Base-by-base conservation (phyloP, 163 green algal genomes). In the Botryococcus braunii region DNA sequence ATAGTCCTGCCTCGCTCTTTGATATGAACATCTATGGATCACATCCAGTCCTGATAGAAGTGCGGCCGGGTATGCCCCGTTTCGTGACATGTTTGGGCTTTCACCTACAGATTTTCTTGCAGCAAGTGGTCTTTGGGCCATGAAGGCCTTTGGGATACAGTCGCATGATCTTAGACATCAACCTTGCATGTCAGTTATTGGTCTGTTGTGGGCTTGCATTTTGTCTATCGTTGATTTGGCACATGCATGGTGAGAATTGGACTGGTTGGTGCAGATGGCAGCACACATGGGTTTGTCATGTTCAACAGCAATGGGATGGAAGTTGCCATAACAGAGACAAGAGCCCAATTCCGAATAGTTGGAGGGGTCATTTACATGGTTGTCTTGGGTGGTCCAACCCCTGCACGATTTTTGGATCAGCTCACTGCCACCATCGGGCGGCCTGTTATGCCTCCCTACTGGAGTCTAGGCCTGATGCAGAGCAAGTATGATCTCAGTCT, bases 231-330 rank as follows among this genome's bases (percentile, higher is more conserved):
- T n/a, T n/a, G n/a, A n/a, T n/a, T n/a, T n/a, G n/a, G n/a, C n/a
- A n/a, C n/a, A n/a, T n/a, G n/a, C n/a, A n/a, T n/a, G n/a, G n/a
- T n/a, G n/a, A n/a, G n/a, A n/a, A n/a, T n/a, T n/a, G n/a, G n/a
- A n/a, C n/a, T n/a, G n/a, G n/a, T n/a, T n/a, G n/a, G n/a, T 23
- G 48, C 65, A 77, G 77, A 85, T 47, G 84, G 84, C 17, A 43
- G 35, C 0, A 67, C 83, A 0, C 76, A 82, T 66, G 85, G 85
- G 50, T 66, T 87, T 29, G 65, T 88, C 34, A 58, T 91, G 48
- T 59, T 90, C 9, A 89, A 78, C 72, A 82, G 69, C 74, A 92
- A 92, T 47, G 85, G 71, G 32, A 88, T 92, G 80, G 85, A 91
- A 41, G 74, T 85, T 2, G 39, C 77, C 1, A 46, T 81, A 1